Conservation (phyloP, 805 yeast species). For the Yarrowia sp. region DNA sequence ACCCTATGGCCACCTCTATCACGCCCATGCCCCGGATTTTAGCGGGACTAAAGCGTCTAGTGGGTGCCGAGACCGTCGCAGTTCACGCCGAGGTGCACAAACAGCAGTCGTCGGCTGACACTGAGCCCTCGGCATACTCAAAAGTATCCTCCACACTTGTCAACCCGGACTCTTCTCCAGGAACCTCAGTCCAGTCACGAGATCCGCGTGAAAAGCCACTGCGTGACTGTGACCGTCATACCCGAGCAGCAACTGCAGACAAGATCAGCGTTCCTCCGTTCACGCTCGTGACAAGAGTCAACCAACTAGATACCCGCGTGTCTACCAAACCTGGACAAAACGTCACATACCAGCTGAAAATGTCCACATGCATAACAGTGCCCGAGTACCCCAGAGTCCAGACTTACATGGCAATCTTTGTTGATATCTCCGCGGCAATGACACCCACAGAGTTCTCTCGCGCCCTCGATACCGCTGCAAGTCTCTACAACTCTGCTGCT, state of each 20-base stretch:
- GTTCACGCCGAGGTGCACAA: constrained; percentile 30
- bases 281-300: constrained; percentile 17
- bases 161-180: constrained; percentile 11
- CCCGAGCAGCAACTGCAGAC: constrained; percentile 4
- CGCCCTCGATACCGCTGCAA: constrained; percentile 1
- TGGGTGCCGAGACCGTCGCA: constrained; percentile 6
- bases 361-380: constrained; percentile 24
- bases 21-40: constrained; percentile 21
- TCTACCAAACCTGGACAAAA: constrained; percentile 1
- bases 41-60: constrained; percentile 20
- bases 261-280: constrained; percentile 14
- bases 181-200: constrained; percentile 20
- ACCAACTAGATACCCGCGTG: constrained; percentile 12
- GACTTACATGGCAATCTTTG: constrained; percentile 19
- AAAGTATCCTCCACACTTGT: constrained; percentile 11
- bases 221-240: background rate
- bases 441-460: background rate
- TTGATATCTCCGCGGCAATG: constrained; percentile 21
- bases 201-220: background rate
- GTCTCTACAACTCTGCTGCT: constrained; percentile 4
- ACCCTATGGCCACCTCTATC: background rate
- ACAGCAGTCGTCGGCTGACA: constrained; percentile 11
- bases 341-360: constrained; percentile 20
- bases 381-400: constrained; percentile 19
- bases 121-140: constrained; percentile 18